These are phyloP conservation scores for Candida buenavistaensis DNA, from an alignment of 1,139 yeast genomes.

Conservation along the genomic window DNA sequence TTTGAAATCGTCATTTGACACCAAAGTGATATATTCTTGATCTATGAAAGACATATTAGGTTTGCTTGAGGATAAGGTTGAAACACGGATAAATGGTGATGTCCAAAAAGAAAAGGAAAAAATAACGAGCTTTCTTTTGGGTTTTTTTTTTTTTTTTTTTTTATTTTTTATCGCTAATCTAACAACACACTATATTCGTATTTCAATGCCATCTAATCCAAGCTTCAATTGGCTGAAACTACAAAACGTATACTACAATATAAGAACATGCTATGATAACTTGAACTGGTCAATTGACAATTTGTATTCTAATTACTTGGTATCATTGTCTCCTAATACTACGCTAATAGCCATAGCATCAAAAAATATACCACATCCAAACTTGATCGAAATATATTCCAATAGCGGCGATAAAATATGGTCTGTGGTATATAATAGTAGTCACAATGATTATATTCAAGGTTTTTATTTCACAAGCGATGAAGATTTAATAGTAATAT, in stretches of 20 bases:
- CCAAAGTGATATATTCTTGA: constrained; percentile 56
- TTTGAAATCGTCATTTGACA: constrained; percentile 72
- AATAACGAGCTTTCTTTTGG: too few species aligned
- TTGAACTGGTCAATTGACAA: constrained; percentile 38
- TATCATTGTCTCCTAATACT: constrained; percentile 28
- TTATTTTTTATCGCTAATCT: too few species aligned
- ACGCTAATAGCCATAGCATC: constrained; percentile 41
- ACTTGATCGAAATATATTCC: constrained; percentile 49
- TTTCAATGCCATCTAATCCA: constrained; percentile 41
- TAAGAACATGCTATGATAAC: constrained; percentile 43
- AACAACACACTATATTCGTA: too few species aligned
- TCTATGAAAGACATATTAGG: constrained; percentile 1
- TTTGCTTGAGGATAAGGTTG: background rate
- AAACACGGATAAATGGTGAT: background rate
- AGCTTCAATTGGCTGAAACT: constrained; percentile 63
- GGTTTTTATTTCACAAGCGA: constrained; percentile 51
- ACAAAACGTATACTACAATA: constrained; percentile 60
- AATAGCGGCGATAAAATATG: constrained; percentile 53
- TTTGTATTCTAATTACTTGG: constrained; percentile 28
- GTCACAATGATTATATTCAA: constrained; percentile 53
- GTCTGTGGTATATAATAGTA: constrained; percentile 52
- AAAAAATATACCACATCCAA: constrained; percentile 31
- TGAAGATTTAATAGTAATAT: constrained; percentile 64
- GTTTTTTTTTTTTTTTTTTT: too few species aligned
- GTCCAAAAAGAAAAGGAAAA: background rate